phyloP scores from a whole-genome alignment of 148 eudicot species.

The Pharnaceum exiguum region DNA sequence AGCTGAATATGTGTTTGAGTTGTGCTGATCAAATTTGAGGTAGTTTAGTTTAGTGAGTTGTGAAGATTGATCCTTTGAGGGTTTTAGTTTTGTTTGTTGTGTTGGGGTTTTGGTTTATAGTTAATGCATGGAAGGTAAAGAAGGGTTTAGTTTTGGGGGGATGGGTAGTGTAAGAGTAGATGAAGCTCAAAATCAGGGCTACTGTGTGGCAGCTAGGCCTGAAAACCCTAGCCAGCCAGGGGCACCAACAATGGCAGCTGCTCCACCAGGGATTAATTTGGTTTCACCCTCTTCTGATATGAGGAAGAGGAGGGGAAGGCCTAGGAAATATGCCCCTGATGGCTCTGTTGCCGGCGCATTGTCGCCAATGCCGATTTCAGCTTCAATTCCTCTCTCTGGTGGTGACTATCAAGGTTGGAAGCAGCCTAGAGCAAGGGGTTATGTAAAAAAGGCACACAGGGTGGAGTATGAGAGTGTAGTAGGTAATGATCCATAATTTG shows the following conservation, averaged over 20 bases:
- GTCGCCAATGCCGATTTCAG: slow-evolving; percentile 92
- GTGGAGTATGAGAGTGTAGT: slow-evolving; percentile 44
- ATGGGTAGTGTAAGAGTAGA: slow-evolving; percentile 30
- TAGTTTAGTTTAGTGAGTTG: slow-evolving; percentile 8
- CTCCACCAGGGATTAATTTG: slow-evolving; percentile 34
- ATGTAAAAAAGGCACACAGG: slow-evolving; percentile 64
- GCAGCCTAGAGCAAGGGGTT: slow-evolving; percentile 43
- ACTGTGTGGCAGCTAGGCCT: slow-evolving; percentile 32
- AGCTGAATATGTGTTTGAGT: slow-evolving; percentile 20
- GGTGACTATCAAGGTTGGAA: slow-evolving; percentile 86
- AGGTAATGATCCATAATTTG: slow-evolving; percentile 32
- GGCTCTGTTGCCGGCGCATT: slow-evolving; percentile 47
- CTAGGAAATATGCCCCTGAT: slow-evolving; percentile 77
- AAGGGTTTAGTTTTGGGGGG: slow-evolving; percentile 44
- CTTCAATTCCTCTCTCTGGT: slow-evolving; percentile 83
- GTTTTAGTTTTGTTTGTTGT: too few species aligned
- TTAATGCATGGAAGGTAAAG: slow-evolving; percentile 68
- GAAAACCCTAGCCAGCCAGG: slow-evolving; percentile 37
- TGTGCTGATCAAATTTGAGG: slow-evolving; percentile 2
- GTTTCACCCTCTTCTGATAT: slow-evolving; percentile 18
- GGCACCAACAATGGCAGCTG: slow-evolving; percentile 33
- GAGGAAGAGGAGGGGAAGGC: slow-evolving; percentile 85
- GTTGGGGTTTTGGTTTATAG: too few species aligned
- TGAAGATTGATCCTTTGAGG: slow-evolving; percentile 13
- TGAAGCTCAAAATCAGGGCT: slow-evolving; percentile 42